These are phyloP conservation scores for Phyllosticta capitalensis DNA, from an alignment of 2,329 filamentous ascomycete genomes.

Conservation along the genomic window DNA sequence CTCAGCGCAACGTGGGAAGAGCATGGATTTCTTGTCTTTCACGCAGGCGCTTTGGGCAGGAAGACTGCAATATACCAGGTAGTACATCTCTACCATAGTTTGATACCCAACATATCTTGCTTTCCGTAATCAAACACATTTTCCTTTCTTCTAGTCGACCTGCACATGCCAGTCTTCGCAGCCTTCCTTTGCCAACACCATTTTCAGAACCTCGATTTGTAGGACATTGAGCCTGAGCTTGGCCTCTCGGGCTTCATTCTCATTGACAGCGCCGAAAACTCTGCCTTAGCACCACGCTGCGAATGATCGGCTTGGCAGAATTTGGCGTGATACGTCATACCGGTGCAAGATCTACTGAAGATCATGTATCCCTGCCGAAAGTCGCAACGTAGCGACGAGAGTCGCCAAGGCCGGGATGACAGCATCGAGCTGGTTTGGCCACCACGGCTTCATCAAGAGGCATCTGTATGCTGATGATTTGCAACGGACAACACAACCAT, in stretches of 20 bases:
- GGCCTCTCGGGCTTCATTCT: background rate
- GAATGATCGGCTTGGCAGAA: background rate
- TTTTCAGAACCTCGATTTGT: no score
- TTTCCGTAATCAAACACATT: background rate
- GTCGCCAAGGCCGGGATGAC: background rate
- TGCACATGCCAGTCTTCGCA: background rate
- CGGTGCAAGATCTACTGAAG: background rate
- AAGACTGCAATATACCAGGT: background rate
- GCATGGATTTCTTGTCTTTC: background rate
- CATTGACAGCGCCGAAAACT: background rate
- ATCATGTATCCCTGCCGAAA: background rate
- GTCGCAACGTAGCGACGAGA: background rate
- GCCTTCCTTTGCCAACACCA: no score
- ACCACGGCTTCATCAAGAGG: background rate
- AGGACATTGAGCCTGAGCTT: background rate
- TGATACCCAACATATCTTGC: background rate
- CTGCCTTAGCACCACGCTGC: background rate
- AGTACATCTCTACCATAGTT: background rate
- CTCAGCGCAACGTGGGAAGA: background rate
- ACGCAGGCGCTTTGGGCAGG: background rate
- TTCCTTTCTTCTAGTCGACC: background rate
- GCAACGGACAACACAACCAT: background rate
- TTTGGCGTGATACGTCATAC: background rate
- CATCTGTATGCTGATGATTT: background rate
- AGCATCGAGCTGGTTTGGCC: no score